These are phyloP conservation scores for Capsella bursapastoris DNA, from an alignment of 345 rosid species.

Conservation along the genomic window DNA sequence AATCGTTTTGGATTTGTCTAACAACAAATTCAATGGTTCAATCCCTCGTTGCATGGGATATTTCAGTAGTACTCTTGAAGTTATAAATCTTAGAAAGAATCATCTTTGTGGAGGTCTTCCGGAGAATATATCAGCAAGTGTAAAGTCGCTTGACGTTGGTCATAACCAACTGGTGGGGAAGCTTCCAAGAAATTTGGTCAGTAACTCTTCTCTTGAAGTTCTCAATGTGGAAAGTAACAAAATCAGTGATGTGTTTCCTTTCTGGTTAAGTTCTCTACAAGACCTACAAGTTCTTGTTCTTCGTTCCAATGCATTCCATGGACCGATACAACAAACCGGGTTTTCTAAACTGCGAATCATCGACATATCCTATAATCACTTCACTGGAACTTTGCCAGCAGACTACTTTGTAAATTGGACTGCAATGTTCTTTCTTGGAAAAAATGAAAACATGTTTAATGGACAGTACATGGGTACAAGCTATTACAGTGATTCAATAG, in stretches of 20 bases:
- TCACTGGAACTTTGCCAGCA: background rate
- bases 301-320: slow-evolving; percentile 46
- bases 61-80: background rate
- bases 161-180: background rate
- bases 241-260: slow-evolving; percentile 42
- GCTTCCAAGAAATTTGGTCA: slow-evolving; percentile 31
- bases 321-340: no score
- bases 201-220: slow-evolving; percentile 32
- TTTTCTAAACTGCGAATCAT: no score
- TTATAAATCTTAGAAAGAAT: background rate
- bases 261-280: slow-evolving; percentile 40
- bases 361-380: no score
- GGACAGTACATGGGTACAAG: background rate
- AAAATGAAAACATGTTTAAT: background rate
- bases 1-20: no score
- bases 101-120: background rate
- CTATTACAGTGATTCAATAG: background rate
- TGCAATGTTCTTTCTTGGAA: background rate
- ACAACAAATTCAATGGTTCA: no score
- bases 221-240: background rate
- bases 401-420: background rate
- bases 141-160: slow-evolving; percentile 2
- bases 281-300: slow-evolving; percentile 3
- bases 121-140: background rate
- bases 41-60: no score